Evolutionary conservation across 495 filamentous ascomycete species (phyloP), one percentile per base, ranked within the genome.

Genomic region (Trichoderma erinaceum): DNA sequence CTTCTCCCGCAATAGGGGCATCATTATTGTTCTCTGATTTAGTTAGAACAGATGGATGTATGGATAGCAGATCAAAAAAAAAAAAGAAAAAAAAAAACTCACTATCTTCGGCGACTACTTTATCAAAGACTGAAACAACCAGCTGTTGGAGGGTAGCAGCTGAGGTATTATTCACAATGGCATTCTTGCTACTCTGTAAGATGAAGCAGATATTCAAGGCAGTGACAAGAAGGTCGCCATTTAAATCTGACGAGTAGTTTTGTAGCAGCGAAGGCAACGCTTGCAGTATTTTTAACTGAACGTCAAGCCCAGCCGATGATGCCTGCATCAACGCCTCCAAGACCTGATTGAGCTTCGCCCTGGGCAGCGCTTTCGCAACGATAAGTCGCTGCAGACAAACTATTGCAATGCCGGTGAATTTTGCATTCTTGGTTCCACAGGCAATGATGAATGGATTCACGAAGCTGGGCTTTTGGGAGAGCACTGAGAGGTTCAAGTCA

Each of bases 201-300:
- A 90, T 89, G 44, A 92, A 93, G 77, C 95, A 98, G 76, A 97
- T 90, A 74, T 96, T 90, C 70, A 99, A 81, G 3, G 90, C 87
- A 32, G 85, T 90, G 41, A 88, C 89, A 46, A 98, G 83, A 18
- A 97, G 83, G 65, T 93, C 89, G 3, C 90, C 92, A 65, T 87
- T 87, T 35, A 99, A 77, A 56, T 93, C 89, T 67, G 85, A 84
- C 0, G 91, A 88, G 79, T 97, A 98, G 75, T 95, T 95, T 70
- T 97, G 93, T 10, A 97, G 79, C 46, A 99, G 74, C 1, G 92
- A 90, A n/a, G 96, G 95, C 41, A 99, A 80, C 0, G 93, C 91
- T 75, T 99, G 95, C 21, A 99, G 81, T 38, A 98, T 96, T 78
- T 97, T 99, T 65, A 99, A 85, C 72, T 99, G 95, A 3, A 97